phyloP scores from a whole-genome alignment of 192 early-diverging fungal species.

The Coemansia sp. region DNA sequence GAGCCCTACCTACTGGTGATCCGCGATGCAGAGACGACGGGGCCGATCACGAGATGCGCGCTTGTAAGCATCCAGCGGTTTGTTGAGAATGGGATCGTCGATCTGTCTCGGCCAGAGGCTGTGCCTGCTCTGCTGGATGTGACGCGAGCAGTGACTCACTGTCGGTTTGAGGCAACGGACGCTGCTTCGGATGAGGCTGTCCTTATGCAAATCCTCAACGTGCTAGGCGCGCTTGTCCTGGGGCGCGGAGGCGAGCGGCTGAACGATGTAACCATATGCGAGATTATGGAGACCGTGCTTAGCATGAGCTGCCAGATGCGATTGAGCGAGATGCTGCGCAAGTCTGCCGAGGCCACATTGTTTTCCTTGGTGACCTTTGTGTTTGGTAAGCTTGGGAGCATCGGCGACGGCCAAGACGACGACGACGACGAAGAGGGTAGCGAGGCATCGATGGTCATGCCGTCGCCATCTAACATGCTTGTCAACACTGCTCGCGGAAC shows the following conservation, averaged over 20 bases:
- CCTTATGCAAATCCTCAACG: conserved; percentile 79
- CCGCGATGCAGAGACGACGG: conserved; percentile 87
- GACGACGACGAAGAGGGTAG: neutral
- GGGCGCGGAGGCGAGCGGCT: conserved; percentile 67
- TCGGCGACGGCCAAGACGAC: conserved; percentile 1
- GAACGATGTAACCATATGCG: conserved; percentile 90
- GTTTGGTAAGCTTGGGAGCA: conserved; percentile 34
- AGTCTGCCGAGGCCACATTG: conserved; percentile 50
- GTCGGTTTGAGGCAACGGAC: conserved; percentile 95
- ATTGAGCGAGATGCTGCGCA: conserved; percentile 63
- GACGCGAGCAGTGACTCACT: conserved; percentile 83
- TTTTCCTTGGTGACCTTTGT: conserved; percentile 48
- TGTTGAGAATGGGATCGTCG: conserved; percentile 74
- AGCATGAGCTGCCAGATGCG: conserved; percentile 96
- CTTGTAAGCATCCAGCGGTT: conserved; percentile 88
- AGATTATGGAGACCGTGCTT: conserved; percentile 95
- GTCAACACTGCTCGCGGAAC: conserved; percentile 20
- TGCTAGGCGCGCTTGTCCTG: conserved; percentile 71
- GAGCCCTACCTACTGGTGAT: conserved; percentile 93
- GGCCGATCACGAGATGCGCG: conserved; percentile 90
- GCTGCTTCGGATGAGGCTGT: conserved; percentile 93
- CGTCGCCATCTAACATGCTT: conserved; percentile 35
- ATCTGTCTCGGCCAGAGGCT: conserved; percentile 22
- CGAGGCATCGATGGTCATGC: conserved; percentile 20
- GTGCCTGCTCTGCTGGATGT: conserved; percentile 40